Base-by-base conservation (phyloP, 345 rosid genomes). In the Geranium brycei region DNA sequence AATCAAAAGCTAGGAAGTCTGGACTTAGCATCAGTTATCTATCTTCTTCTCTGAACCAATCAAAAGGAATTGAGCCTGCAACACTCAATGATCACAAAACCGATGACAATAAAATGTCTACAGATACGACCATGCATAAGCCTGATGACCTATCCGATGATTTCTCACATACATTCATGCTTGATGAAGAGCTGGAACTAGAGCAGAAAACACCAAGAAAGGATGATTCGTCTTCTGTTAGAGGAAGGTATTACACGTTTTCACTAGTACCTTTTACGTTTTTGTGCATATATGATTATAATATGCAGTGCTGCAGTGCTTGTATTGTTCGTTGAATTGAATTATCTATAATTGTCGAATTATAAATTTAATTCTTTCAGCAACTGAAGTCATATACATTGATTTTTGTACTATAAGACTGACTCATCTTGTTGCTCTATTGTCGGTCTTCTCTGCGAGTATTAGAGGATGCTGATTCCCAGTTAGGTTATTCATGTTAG, bases 131-230 rank as follows among this genome's bases (percentile, higher is more conserved):
- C 18, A 55, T 18, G 47, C 78, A 69, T 62, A 79, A 77, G 69
- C 66, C 69, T 74, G 83, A 66, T 67, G 86, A 76, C 69, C 71
- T 85, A 62, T 79, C 92, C 58, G 69, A 62, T 79, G 97, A 93
- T 74, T 88, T 86, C 70, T 73, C 86, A 58, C 77, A 69, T 69
- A 90, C 96, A 61, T 93, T 93, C 75, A 79, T 88, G 91, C 87
- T 88, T 74, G 96, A 95, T 64, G 97, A 95, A 78, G 99, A 95
- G 70, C 72, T 95, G 66, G 97, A 91, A 77, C 79, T 88, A 60
- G 92, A 91, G 83, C 95, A 85, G 67, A 88, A 73, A 69, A 78
- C 75, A 61, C 79, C 28, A 19, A 79, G 81, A 69, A 81, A 70
- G 68, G 77, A 83, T 72, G 73, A 67, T 53, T 55, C 53, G 67